Evolutionary conservation across 2,329 filamentous ascomycete genomes (phyloP), one percentile per base, ranked within the genome.

Genomic region (Monosporascus cannonballus): DNA sequence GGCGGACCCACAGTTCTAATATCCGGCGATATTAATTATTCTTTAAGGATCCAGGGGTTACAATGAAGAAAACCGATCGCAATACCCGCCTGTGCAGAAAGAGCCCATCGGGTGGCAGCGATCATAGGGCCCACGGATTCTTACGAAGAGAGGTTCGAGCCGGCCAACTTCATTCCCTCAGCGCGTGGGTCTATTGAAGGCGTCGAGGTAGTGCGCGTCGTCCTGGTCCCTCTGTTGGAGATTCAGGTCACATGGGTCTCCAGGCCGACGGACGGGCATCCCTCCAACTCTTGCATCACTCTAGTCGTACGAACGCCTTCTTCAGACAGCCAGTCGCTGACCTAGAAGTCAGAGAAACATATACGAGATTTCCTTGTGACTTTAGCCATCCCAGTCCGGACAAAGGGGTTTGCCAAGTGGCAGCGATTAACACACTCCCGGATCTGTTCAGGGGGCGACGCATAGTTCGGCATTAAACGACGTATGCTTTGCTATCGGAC

Each of bases 381-480:
- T 9, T 45, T 49, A 9, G 51, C 38, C 11, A 44, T 20, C 9
- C 18, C 38, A 17, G 18, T 18, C 24, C 27, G 18, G 25, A 52
- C 3, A 2, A 49, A 6, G n/a, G 51, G 47, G 11, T 18, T 18
- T 22, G 0, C 27, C 37, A 14, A 44, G 11, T 5, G 11, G 14
- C 3, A 52, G 20, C 3, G 56, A 55, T 25, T 52, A 59, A 30
- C 51, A 56, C 37, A 39, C 51, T 2, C 54, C 55, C 3, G 56
- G 52, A 3, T 59, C 56, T 0, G 52, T 58, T 42, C 47, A 58
- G 11, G 56, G 52, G 49, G 50, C 54, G 8, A 54, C 54, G 5
- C 56, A 52, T 17, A 37, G 44, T 17, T 24, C 50, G 17, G n/a
- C 49, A 17, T 51, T 52, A 34, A 18, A 49, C 20, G 51, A 55